Percentiles rank a stretch among this genome's conserved stretches.
These are phyloP conservation scores for Bretschneidera sinensis DNA, from an alignment of 345 rosid genomes.

Conservation along the genomic window DNA sequence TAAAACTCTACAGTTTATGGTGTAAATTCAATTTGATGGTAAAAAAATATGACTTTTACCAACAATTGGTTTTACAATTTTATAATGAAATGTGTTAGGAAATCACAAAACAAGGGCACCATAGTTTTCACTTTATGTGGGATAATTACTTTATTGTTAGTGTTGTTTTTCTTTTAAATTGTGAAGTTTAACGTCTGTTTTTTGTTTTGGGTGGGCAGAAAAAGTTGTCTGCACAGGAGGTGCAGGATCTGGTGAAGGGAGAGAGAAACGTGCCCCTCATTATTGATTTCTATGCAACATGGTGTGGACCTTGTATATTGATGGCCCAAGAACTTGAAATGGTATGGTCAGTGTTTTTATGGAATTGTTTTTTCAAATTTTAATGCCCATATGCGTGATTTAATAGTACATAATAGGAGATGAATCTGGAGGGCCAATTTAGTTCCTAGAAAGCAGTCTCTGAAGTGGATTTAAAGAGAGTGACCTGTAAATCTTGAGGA, in stretches of 20 bases:
- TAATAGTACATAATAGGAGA: no score
- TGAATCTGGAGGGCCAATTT: no score
- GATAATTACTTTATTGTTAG: neutral
- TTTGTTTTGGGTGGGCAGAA: slow-evolving; percentile 36
- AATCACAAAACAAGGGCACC: no score
- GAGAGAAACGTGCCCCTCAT: slow-evolving; percentile 69
- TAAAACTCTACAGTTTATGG: no score
- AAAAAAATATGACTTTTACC: no score
- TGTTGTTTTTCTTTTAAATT: neutral
- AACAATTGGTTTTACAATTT: no score
- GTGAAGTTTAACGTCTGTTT: slow-evolving; percentile 2
- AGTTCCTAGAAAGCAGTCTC: no score
- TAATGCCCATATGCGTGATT: neutral
- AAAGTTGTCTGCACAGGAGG: slow-evolving; percentile 71
- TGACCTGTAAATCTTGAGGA: no score
- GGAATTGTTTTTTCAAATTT: neutral
- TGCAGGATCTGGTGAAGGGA: slow-evolving; percentile 78
- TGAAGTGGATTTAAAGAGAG: no score
- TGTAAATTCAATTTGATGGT: no score
- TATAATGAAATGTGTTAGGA: neutral
- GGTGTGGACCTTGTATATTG: slow-evolving; percentile 96
- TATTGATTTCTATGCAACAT: slow-evolving; percentile 89
- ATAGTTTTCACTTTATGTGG: no score
- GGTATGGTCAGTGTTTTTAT: slow-evolving; percentile 35
- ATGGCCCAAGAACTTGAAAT: slow-evolving; percentile 95